A percentile compares a stretch with the other conserved stretches of the same genome.
Evolutionary conservation across 2,329 filamentous ascomycete species (phyloP).

Genomic region (Emergomyces orientalis): DNA sequence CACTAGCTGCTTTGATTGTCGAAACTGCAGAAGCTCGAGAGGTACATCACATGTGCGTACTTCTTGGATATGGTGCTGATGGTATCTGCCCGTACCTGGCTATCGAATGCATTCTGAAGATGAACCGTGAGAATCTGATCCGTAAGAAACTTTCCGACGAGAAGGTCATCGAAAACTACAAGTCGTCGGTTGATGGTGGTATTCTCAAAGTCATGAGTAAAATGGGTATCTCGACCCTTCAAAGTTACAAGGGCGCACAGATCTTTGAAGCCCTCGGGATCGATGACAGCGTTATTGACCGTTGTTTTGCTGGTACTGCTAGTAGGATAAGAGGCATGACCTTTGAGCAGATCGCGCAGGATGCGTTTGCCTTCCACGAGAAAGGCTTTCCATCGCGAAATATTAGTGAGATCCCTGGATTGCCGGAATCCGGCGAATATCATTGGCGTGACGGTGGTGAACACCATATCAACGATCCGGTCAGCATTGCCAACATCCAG

Average conservation of each 20-base stretch:
- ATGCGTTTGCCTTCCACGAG: constrained; percentile 91
- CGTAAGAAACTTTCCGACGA: constrained; percentile 79
- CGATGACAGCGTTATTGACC: constrained; percentile 82
- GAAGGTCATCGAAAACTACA: constrained; percentile 86
- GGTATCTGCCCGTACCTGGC: constrained; percentile 91
- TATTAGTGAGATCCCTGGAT: constrained; percentile 66
- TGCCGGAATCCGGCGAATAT: constrained; percentile 90
- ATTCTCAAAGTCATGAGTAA: constrained; percentile 99
- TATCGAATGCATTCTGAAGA: constrained; percentile 93
- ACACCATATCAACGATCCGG: constrained; percentile 88
- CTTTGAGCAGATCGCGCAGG: constrained; percentile 86
- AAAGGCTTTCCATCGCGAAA: constrained; percentile 76
- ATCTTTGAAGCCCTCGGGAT: constrained; percentile 95
- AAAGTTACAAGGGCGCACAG: constrained; percentile 95
- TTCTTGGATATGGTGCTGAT: constrained; percentile 90
- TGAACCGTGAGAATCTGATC: constrained; percentile 86
- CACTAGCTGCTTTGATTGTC: constrained; percentile 73
- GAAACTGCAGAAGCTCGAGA: constrained; percentile 94
- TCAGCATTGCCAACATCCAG: constrained; percentile 92
- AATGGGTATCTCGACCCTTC: constrained; percentile 96
- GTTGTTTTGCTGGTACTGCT: constrained; percentile 89
- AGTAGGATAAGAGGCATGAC: constrained; percentile 91
- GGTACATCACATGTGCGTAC: constrained; percentile 98
- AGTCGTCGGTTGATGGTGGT: constrained; percentile 89
- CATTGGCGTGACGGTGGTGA: constrained; percentile 97